Conservation (phyloP, 139 green algal species). For the Micromonas commoda region DNA sequence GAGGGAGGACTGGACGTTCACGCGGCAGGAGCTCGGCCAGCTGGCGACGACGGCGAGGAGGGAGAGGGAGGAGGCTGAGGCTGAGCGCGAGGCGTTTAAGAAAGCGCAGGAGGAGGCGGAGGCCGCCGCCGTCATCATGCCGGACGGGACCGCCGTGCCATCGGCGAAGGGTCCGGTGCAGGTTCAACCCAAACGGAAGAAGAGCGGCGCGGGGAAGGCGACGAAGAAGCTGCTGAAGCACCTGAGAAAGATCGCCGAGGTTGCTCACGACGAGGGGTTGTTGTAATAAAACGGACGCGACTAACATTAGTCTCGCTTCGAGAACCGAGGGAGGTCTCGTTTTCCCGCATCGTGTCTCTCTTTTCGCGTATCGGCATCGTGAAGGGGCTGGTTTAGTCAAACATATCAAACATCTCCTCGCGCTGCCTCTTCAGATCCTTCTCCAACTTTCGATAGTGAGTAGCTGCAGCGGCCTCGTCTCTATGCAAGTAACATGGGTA, state of each 20-base stretch:
- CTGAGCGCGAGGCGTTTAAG: not conserved
- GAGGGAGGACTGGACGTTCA: not conserved
- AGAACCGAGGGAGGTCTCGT: too few species aligned
- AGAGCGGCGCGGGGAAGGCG: not conserved
- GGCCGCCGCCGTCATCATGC: not conserved
- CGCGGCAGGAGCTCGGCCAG: not conserved
- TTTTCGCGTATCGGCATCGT: too few species aligned
- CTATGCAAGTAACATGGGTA: too few species aligned
- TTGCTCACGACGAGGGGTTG: not conserved
- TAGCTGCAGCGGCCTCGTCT: too few species aligned
- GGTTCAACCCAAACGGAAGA: not conserved
- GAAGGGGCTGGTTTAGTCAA: too few species aligned
- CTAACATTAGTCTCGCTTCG: too few species aligned
- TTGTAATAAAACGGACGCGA: not conserved
- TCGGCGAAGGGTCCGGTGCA: not conserved
- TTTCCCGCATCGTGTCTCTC: too few species aligned
- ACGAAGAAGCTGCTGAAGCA: not conserved
- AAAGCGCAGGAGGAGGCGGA: constrained; percentile 9
- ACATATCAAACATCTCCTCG: too few species aligned
- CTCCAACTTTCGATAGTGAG: too few species aligned
- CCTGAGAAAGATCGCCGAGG: not conserved
- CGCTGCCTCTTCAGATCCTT: too few species aligned
- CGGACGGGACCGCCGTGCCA: not conserved
- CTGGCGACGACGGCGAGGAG: not conserved
- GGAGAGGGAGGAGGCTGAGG: constrained; percentile 5